phyloP scores from a whole-genome alignment of 306 rosid genomes.

The Citrullus amarus region DNA sequence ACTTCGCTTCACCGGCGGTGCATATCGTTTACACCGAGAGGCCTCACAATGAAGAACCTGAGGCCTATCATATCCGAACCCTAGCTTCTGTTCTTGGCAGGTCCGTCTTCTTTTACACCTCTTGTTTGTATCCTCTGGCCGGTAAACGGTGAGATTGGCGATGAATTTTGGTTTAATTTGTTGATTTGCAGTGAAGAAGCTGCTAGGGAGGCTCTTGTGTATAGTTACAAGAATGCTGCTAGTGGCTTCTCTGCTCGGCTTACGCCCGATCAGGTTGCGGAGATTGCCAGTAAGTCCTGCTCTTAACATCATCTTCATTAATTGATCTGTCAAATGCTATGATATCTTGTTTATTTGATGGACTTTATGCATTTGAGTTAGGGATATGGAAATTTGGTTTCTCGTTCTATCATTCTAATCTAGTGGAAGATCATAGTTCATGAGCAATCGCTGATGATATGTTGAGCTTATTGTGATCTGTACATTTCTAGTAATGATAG shows the following conservation, averaged over 20 bases:
- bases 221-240: slow-evolving; percentile 78
- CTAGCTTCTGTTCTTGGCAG: slow-evolving; percentile 78
- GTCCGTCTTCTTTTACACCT: slow-evolving; percentile 11
- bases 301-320: not conserved
- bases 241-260: slow-evolving; percentile 93
- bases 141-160: not conserved
- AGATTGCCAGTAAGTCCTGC: slow-evolving; percentile 28
- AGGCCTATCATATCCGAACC: slow-evolving; percentile 74
- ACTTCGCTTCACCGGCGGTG: slow-evolving; percentile 36
- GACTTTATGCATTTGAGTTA: not conserved
- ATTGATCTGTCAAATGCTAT: not conserved
- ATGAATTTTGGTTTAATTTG: not conserved
- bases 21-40: slow-evolving; percentile 75
- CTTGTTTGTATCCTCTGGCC: not conserved
- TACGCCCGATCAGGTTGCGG: slow-evolving; percentile 43
- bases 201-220: slow-evolving; percentile 80
- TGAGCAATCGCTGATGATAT: not conserved
- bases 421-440: not conserved
- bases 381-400: not conserved
- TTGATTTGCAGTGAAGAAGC: slow-evolving; percentile 56
- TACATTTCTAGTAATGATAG: not conserved
- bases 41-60: slow-evolving; percentile 62
- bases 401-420: not conserved
- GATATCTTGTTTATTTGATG: not conserved
- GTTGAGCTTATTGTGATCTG: not conserved